Evolutionary conservation across 345 rosid genomes (phyloP).

Genomic region (Acer saccharum): DNA sequence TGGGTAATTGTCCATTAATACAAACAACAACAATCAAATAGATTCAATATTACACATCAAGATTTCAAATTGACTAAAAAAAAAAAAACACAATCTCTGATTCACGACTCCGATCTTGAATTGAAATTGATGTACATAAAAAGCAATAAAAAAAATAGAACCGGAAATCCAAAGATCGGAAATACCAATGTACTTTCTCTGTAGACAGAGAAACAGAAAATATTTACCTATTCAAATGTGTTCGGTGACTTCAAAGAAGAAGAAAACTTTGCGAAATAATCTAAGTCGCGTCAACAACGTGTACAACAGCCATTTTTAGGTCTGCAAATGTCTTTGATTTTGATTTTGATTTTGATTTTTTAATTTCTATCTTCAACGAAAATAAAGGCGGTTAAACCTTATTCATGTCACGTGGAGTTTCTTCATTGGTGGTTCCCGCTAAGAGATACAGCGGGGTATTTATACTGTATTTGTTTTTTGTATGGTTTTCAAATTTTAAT

Average conservation of each 20-base stretch:
- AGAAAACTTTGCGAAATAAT: background rate
- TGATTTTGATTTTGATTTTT: no score
- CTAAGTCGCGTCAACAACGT: background rate
- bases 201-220: background rate
- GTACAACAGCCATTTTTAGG: background rate
- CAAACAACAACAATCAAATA: background rate
- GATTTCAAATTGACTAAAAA: background rate
- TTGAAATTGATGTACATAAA: background rate
- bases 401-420: background rate
- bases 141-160: background rate
- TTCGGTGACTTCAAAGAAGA: slow-evolving; percentile 8
- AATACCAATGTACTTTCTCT: background rate
- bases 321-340: background rate
- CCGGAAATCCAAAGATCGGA: background rate
- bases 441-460: background rate
- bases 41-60: background rate
- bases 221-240: slow-evolving; percentile 9
- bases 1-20: slow-evolving; percentile 51
- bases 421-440: background rate
- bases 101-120: background rate
- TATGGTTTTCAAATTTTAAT: background rate
- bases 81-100: background rate
- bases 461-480: background rate
- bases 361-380: background rate
- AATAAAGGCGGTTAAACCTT: background rate